Conservation (phyloP, 108 stramenopile species). For the Mediolabrus comicus region DNA sequence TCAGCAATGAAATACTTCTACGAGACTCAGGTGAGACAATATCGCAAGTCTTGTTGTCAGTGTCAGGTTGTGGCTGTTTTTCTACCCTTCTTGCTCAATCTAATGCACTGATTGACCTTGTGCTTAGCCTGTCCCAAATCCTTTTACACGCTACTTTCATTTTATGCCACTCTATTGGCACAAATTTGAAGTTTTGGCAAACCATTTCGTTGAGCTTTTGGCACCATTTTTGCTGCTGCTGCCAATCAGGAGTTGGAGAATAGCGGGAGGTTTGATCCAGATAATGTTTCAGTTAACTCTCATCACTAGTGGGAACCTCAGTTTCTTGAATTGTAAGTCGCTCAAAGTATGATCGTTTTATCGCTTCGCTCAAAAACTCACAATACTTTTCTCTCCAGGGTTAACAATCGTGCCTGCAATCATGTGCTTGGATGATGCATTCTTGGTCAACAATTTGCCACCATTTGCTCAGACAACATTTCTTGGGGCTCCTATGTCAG, state of each 20-base stretch:
- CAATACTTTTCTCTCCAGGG: no score
- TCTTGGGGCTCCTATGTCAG: slow-evolving; percentile 14
- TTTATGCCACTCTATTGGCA: slow-evolving; percentile 58
- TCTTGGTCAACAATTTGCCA: slow-evolving; percentile 30
- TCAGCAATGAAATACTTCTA: slow-evolving; percentile 72
- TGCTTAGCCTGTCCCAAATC: slow-evolving; percentile 57
- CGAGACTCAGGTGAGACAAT: slow-evolving; percentile 49
- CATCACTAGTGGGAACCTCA: slow-evolving; percentile 58
- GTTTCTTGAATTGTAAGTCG: slow-evolving; percentile 61
- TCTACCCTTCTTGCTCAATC: neutral
- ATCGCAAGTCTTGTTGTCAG: neutral
- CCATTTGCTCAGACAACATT: slow-evolving; percentile 14
- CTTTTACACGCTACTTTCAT: slow-evolving; percentile 61
- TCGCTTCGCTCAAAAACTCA: no score
- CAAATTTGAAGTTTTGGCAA: slow-evolving; percentile 53
- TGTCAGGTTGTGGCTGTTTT: neutral
- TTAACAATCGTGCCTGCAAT: slow-evolving; percentile 37
- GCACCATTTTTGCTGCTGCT: slow-evolving; percentile 58
- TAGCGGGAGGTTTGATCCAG: slow-evolving; percentile 55
- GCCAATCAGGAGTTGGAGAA: slow-evolving; percentile 36
- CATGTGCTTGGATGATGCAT: slow-evolving; percentile 60
- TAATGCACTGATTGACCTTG: no score
- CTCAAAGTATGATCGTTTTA: neutral
- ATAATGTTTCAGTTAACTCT: slow-evolving; percentile 58
- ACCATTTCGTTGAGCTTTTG: slow-evolving; percentile 72